Conservation (phyloP, 495 filamentous ascomycete species). For the Echria macrotheca region DNA sequence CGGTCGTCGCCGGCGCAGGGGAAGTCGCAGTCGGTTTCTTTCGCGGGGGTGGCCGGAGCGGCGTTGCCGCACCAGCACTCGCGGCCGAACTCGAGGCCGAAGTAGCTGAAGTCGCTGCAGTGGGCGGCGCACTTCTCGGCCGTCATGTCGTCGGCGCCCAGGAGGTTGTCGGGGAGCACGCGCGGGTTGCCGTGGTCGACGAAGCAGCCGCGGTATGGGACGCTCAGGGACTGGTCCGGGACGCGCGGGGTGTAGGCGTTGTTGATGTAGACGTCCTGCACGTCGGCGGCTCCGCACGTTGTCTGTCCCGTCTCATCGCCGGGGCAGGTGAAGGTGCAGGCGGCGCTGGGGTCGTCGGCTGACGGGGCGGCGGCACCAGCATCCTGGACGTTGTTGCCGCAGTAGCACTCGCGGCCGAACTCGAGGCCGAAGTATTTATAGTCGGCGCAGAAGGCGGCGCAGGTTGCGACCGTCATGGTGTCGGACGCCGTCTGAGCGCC, state of each 20-base stretch:
- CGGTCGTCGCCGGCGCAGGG: constrained; percentile 39
- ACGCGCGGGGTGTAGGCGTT: no score
- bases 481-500: no score
- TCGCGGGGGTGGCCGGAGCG: constrained; percentile 6
- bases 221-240: no score
- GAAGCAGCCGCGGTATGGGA: not conserved
- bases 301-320: constrained; percentile 41
- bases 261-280: no score
- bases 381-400: constrained; percentile 28
- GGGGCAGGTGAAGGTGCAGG: constrained; percentile 36
- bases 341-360: constrained; percentile 45
- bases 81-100: constrained; percentile 22
- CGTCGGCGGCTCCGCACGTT: no score
- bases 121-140: constrained; percentile 53
- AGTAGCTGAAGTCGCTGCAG: constrained; percentile 42
- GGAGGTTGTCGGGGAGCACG: not conserved
- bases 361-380: constrained; percentile 16
- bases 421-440: constrained; percentile 32
- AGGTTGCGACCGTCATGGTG: constrained; percentile 56
- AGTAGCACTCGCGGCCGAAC: constrained; percentile 23
- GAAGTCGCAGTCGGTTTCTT: constrained; percentile 38
- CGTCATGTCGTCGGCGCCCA: constrained; percentile 48
- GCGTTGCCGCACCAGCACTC: constrained; percentile 32
- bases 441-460: constrained; percentile 48
- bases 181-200: not conserved